These are phyloP conservation scores for Metschnikowia drakensbergensis DNA, from an alignment of 805 yeast genomes.

Conservation along the genomic window DNA sequence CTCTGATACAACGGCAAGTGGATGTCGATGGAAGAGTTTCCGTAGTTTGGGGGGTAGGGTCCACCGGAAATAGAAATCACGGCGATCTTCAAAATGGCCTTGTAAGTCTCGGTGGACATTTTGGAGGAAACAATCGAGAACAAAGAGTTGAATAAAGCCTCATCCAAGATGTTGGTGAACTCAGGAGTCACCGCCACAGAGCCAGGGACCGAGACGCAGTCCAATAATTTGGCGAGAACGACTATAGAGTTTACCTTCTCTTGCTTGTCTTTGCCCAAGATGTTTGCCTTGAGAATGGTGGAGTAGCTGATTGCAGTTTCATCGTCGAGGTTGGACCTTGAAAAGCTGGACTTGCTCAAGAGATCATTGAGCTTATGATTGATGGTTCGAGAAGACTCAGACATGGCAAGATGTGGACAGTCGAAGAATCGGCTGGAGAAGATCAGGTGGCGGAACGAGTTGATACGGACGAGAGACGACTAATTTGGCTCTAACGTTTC, in stretches of 20 bases:
- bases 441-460: neutral
- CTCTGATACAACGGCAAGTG: constrained; percentile 37
- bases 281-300: constrained; percentile 36
- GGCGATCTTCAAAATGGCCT: constrained; percentile 43
- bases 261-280: constrained; percentile 45
- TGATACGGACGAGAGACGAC: neutral
- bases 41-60: constrained; percentile 33
- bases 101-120: constrained; percentile 43
- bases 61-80: constrained; percentile 42
- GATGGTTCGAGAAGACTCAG: constrained; percentile 40
- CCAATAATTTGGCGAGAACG: constrained; percentile 51
- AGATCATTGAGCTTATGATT: constrained; percentile 43
- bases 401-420: constrained; percentile 19
- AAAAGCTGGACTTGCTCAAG: constrained; percentile 31
- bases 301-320: constrained; percentile 33
- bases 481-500: neutral
- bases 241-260: constrained; percentile 52
- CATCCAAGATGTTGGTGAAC: constrained; percentile 36
- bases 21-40: constrained; percentile 30
- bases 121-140: constrained; percentile 40
- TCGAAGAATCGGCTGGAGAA: neutral
- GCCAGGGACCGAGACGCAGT: constrained; percentile 30
- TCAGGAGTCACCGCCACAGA: constrained; percentile 39
- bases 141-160: constrained; percentile 36
- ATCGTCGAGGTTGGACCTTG: constrained; percentile 31